Evolutionary conservation across 495 filamentous ascomycete species (phyloP).

Genomic region (Achaetomiella virescens): DNA sequence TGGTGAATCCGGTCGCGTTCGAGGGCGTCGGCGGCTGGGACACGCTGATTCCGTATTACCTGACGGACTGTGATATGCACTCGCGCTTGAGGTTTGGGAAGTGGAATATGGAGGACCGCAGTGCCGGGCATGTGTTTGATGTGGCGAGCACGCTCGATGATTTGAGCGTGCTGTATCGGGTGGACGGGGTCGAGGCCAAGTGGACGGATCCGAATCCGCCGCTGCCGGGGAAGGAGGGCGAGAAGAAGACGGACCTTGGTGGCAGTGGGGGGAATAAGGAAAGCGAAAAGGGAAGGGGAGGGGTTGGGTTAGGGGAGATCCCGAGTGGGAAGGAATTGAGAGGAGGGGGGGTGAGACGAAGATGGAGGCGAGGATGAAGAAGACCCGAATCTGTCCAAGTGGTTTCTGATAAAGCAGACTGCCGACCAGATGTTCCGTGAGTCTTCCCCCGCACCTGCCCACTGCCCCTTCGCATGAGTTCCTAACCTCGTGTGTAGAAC

Average conservation of each 20-base stretch:
- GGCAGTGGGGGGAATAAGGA: no score
- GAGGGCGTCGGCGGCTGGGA: conserved; percentile 56
- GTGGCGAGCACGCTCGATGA: conserved; percentile 43
- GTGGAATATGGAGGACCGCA: conserved; percentile 42
- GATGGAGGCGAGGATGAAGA: conserved; percentile 5
- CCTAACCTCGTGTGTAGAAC: neutral
- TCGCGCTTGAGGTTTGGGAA: conserved; percentile 44
- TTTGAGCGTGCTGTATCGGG: conserved; percentile 42
- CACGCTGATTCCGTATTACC: conserved; percentile 54
- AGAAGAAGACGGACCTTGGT: conserved; percentile 12
- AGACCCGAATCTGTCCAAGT: conserved; percentile 5
- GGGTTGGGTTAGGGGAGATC: no score
- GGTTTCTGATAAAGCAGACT: conserved; percentile 6
- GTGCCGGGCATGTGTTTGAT: conserved; percentile 49
- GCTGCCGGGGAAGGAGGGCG: conserved; percentile 17
- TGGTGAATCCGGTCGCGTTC: conserved; percentile 50
- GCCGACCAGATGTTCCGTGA: conserved; percentile 1
- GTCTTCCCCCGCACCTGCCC: neutral
- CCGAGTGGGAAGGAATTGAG: no score
- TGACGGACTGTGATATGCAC: conserved; percentile 57
- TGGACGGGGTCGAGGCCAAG: conserved; percentile 24
- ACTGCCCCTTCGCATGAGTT: neutral
- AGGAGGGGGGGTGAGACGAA: neutral
- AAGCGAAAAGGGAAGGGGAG: neutral
- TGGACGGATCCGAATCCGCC: conserved; percentile 40